Base-by-base conservation (phyloP, 768 basidiomycete genomes). In the Agrocybe praecox region DNA sequence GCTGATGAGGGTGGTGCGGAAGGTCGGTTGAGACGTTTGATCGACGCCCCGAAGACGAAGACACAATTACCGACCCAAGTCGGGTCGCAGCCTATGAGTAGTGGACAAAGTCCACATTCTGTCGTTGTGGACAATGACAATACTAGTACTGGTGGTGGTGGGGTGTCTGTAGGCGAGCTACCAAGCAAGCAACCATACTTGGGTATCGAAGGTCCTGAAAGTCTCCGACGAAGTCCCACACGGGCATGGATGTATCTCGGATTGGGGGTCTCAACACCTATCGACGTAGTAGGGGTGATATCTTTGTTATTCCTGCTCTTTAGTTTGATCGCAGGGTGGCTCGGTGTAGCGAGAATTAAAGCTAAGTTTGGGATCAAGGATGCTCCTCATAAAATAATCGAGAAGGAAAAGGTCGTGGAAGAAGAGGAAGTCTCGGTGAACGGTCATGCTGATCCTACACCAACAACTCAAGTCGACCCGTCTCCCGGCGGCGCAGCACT, bases 1-100 rank as follows among this genome's bases (percentile, higher is more conserved):
- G 84, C 85, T 59, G 74, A 77, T 2, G 79, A 79, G 12, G 82
- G 78, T 62, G 83, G 80, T 6, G 68, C 68, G 4, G 75, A 75
- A 58, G 72, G 73, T 42, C 66, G 79, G 12, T 68, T 77, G 65
- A 76, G 70, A 64, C 76, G 85, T 59, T 76, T 90, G 19, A 73
- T 90, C 2, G 87, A 89, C 53, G 85, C 83, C 2, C 82, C 82
- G 10, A 61, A 56, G 48, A 46, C 57, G 32, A 58, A 54, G 21
- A 51, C 40, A 23, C 46, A 40, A n/a, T 50, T 23, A 50, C 58
- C 17, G 33, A 34, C 50, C 63, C 49, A 34, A 32, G 47, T 44
- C 19, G 26, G 18, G 12, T 44, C 32, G 34, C 49, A 49, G 40
- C 33, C 52, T 9, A 46, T 59, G 2, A 49, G 48, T 9, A 46